These are phyloP conservation scores for Phlebopus sp. DNA, from an alignment of 1,284 basidiomycete genomes.

Conservation along the genomic window DNA sequence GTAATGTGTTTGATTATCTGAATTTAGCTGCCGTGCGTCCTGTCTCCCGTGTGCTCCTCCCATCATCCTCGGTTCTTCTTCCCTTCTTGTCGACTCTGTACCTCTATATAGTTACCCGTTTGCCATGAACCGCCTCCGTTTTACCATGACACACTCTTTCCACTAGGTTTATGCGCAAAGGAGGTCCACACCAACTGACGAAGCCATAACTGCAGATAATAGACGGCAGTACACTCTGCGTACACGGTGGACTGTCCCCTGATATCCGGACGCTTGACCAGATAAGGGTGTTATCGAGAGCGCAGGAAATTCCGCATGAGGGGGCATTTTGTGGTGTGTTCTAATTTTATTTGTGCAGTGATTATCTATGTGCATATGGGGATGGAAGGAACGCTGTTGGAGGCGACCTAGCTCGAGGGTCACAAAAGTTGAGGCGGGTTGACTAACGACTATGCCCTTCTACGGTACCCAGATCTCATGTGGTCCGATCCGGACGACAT, in stretches of 20 bases:
- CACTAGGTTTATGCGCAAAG: background rate
- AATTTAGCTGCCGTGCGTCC: conserved; percentile 85
- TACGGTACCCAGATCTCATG: conserved; percentile 74
- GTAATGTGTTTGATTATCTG: conserved; percentile 92
- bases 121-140: background rate
- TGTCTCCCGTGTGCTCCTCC: background rate
- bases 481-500: conserved; percentile 98
- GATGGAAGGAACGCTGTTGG: too few relatives aligned
- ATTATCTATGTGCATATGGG: too few relatives aligned
- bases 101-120: too few relatives aligned
- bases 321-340: conserved; percentile 91
- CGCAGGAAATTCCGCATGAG: conserved; percentile 95
- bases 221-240: conserved; percentile 87
- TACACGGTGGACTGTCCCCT: conserved; percentile 90
- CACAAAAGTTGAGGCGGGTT: too few relatives aligned
- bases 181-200: background rate
- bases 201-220: conserved; percentile 64
- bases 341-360: background rate
- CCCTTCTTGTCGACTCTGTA: too few relatives aligned
- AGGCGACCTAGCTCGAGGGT: too few relatives aligned
- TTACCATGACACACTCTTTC: background rate
- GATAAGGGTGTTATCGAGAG: conserved; percentile 85
- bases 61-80: background rate
- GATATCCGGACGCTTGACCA: conserved; percentile 93
- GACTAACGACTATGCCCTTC: background rate